Evolutionary conservation across 2,329 filamentous ascomycete genomes (phyloP).

Genomic region (Ampelomyces quisqualis): DNA sequence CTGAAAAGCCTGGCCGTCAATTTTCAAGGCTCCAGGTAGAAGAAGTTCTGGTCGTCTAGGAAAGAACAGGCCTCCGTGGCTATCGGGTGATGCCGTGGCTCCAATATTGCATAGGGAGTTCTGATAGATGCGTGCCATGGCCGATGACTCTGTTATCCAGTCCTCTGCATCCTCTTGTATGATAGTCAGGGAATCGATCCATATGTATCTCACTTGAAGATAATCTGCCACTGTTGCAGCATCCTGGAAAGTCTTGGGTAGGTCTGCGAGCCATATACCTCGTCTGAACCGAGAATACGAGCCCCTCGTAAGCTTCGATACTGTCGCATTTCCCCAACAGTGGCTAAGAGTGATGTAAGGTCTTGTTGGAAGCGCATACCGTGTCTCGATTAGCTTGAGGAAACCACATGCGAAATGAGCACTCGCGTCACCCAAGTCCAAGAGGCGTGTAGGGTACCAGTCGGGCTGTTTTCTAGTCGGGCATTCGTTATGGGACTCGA

Average conservation of each 20-base stretch:
- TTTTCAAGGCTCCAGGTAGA: neutral
- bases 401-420: neutral
- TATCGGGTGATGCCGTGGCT: neutral
- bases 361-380: neutral
- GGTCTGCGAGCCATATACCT: neutral
- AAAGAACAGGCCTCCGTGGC: neutral
- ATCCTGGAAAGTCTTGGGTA: neutral
- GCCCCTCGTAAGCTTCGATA: neutral
- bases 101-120: neutral
- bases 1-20: neutral
- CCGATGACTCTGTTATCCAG: neutral
- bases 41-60: neutral
- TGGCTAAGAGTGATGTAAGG: neutral
- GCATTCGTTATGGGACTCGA: no score
- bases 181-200: neutral
- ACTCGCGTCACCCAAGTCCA: neutral
- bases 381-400: neutral
- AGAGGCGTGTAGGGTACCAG: neutral
- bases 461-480: no score
- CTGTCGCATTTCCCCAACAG: neutral
- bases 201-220: neutral
- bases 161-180: neutral
- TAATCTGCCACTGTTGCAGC: neutral
- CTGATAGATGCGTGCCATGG: neutral
- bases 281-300: neutral